Conservation (phyloP, 2,329 filamentous ascomycete genomes). For the Lasiodiplodia theobromae region DNA sequence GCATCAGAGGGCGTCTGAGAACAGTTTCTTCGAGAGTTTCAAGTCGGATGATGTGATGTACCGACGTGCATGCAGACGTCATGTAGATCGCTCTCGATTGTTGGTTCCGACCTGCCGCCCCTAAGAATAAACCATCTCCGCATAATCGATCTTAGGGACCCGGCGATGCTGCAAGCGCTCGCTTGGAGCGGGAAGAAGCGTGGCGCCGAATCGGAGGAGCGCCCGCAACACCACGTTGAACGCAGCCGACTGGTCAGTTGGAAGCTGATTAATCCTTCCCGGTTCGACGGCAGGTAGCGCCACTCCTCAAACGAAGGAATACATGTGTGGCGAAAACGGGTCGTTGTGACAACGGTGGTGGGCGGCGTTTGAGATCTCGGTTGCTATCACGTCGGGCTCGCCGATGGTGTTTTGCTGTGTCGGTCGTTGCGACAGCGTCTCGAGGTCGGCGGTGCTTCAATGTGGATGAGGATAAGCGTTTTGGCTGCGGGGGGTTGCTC, state of each 20-base stretch:
- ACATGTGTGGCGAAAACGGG: not conserved
- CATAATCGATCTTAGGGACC: not conserved
- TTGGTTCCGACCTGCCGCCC: not conserved
- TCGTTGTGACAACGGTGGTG: not conserved
- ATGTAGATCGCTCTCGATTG: not conserved
- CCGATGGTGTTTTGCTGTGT: constrained; percentile 6
- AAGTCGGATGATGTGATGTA: not conserved
- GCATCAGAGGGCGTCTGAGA: constrained; percentile 24
- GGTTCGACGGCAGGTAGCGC: not conserved
- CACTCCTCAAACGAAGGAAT: not conserved
- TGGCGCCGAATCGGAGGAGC: not conserved
- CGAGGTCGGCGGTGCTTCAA: not conserved
- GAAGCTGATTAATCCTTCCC: not conserved
- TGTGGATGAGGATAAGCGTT: not conserved
- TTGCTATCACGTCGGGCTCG: not conserved
- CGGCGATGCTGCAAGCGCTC: constrained; percentile 9
- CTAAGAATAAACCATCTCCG: not conserved
- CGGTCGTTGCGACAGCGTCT: not conserved
- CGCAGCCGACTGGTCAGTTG: not conserved
- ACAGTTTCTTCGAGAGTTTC: constrained; percentile 1
- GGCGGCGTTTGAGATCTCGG: not conserved
- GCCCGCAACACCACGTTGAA: not conserved
- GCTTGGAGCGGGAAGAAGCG: not conserved
- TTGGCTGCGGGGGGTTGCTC: not conserved
- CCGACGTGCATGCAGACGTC: constrained; percentile 8